These are phyloP conservation scores for Fusarium incarnatum DNA, from an alignment of 2,329 filamentous ascomycete genomes.

Conservation along the genomic window DNA sequence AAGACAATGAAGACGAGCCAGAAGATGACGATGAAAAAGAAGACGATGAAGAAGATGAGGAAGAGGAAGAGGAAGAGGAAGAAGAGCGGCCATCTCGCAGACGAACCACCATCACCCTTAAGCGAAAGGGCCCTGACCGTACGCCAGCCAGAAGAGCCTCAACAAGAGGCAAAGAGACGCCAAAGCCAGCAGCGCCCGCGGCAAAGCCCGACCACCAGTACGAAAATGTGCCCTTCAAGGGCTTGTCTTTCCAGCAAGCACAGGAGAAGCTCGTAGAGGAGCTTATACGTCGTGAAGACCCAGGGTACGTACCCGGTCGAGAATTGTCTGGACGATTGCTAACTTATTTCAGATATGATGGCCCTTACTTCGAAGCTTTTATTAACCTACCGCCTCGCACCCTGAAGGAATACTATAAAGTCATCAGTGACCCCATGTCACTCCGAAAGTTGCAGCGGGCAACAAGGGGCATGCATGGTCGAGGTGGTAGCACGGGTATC, in stretches of 20 bases:
- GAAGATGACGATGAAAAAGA: constrained; percentile 45
- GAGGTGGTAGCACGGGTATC: constrained; percentile 70
- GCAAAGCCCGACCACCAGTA: constrained; percentile 65
- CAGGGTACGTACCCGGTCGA: constrained; percentile 59
- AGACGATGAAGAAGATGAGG: constrained; percentile 48
- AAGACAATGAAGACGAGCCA: constrained; percentile 48
- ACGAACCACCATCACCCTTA: constrained; percentile 56
- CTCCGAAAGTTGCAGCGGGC: constrained; percentile 81
- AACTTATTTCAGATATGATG: constrained; percentile 68
- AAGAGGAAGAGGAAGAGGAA: constrained; percentile 46
- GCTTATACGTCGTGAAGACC: constrained; percentile 75
- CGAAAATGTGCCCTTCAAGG: constrained; percentile 71
- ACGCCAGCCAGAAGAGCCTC: constrained; percentile 51
- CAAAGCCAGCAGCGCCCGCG: constrained; percentile 53
- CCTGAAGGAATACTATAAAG: constrained; percentile 86
- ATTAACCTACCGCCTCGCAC: constrained; percentile 79
- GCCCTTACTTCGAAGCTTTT: constrained; percentile 78
- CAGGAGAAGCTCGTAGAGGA: constrained; percentile 88
- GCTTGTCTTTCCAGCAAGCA: constrained; percentile 82
- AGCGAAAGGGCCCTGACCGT: constrained; percentile 53
- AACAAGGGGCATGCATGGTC: constrained; percentile 77
- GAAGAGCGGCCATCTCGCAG: constrained; percentile 50
- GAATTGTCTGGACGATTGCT: background rate
- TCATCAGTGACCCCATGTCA: constrained; percentile 84
- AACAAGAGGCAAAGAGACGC: constrained; percentile 49